Evolutionary conservation across 2,329 filamentous ascomycete species (phyloP).

Genomic region (Mariannaea sp.): DNA sequence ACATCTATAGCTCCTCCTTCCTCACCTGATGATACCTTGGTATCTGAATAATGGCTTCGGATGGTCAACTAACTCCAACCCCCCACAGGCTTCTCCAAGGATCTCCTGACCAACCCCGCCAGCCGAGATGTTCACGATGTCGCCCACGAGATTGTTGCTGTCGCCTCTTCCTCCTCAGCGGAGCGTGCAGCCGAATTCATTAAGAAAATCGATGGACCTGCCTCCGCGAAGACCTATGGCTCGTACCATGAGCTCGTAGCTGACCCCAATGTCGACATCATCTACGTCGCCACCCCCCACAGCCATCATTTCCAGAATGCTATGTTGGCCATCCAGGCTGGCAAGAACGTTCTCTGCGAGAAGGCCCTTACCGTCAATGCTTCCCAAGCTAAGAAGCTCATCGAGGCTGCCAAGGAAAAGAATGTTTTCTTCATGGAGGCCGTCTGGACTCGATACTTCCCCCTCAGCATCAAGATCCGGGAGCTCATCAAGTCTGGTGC

Average conservation of each 20-base stretch:
- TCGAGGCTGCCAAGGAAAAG: constrained; percentile 73
- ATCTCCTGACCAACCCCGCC: constrained; percentile 75
- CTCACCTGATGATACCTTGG: not conserved
- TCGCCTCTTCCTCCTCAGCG: constrained; percentile 76
- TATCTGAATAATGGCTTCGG: not conserved
- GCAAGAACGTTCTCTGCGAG: constrained; percentile 89
- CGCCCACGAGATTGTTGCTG: constrained; percentile 76
- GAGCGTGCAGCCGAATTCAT: constrained; percentile 75
- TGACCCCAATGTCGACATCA: constrained; percentile 78
- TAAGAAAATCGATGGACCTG: constrained; percentile 69
- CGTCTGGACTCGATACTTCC: constrained; percentile 90
- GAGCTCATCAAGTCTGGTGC: constrained; percentile 63
- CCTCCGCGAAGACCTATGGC: constrained; percentile 72
- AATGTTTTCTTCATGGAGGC: constrained; percentile 81
- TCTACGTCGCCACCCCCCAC: constrained; percentile 90
- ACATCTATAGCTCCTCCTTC: too few relatives aligned
- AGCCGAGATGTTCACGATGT: constrained; percentile 73
- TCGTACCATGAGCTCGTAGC: constrained; percentile 81
- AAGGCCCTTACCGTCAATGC: constrained; percentile 89
- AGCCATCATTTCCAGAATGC: constrained; percentile 92
- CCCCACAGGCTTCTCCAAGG: constrained; percentile 70
- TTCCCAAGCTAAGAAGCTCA: constrained; percentile 72
- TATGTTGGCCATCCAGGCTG: constrained; percentile 80
- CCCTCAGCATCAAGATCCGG: constrained; percentile 75
- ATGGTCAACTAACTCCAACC: constrained; percentile 4